These are phyloP conservation scores for Leucosporidium scottii DNA, from an alignment of 768 basidiomycete species.

Conservation along the genomic window DNA sequence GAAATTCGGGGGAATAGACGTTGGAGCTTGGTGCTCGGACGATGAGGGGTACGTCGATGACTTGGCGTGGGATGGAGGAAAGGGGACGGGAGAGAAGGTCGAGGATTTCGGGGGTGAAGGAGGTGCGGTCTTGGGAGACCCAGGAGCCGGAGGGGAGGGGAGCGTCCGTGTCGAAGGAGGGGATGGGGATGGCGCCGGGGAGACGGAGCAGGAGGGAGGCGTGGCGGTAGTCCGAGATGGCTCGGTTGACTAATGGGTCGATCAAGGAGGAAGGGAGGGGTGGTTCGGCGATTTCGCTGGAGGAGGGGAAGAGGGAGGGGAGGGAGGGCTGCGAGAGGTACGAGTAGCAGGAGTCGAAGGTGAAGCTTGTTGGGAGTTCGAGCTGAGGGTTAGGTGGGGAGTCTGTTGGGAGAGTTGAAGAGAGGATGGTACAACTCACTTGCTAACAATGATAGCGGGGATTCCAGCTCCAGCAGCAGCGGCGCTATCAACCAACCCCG, in stretches of 20 bases:
- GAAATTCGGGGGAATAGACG: constrained; percentile 53
- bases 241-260: constrained; percentile 58
- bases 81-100: constrained; percentile 43
- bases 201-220: constrained; percentile 64
- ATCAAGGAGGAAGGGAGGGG: constrained; percentile 53
- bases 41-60: constrained; percentile 56
- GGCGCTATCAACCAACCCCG: constrained; percentile 42
- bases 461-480: constrained; percentile 59
- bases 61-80: constrained; percentile 9
- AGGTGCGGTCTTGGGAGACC: constrained; percentile 52
- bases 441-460: constrained; percentile 68
- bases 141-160: constrained; percentile 58
- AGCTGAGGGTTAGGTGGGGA: neutral
- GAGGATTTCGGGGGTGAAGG: constrained; percentile 50
- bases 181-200: constrained; percentile 69
- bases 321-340: constrained; percentile 47
- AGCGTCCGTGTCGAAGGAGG: constrained; percentile 56
- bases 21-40: constrained; percentile 54
- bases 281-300: constrained; percentile 43
- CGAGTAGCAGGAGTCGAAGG: constrained; percentile 75
- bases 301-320: neutral
- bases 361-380: constrained; percentile 46
- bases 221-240: constrained; percentile 59
- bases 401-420: neutral
- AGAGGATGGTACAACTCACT: constrained; percentile 39